A percentile compares a stretch with the other conserved stretches of the same genome.
These are phyloP conservation scores for Xylaria arbuscula DNA, from an alignment of 2,329 filamentous ascomycete genomes.

Conservation along the genomic window DNA sequence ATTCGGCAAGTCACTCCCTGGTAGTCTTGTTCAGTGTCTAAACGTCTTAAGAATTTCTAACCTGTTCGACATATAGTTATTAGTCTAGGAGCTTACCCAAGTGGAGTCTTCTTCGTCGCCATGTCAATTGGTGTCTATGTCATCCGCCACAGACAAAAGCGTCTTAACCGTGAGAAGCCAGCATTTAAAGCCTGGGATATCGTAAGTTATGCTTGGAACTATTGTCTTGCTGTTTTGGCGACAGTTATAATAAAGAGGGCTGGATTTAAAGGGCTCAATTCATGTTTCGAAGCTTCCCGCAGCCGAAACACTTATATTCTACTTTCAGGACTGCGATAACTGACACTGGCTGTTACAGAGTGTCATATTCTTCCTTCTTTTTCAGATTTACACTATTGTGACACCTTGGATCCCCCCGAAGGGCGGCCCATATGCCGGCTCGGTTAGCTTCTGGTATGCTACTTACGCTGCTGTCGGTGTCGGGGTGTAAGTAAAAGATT, in stretches of 20 bases:
- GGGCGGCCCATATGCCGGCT: slow-evolving; percentile 67
- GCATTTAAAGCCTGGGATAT: slow-evolving; percentile 70
- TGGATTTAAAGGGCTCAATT: too few species aligned
- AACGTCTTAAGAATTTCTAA: slow-evolving; percentile 23
- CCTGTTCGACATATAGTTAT: slow-evolving; percentile 58
- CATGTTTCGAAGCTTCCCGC: background rate
- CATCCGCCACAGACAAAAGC: slow-evolving; percentile 65
- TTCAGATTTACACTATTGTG: slow-evolving; percentile 71
- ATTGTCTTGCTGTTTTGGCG: background rate
- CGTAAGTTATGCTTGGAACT: background rate
- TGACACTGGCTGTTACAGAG: slow-evolving; percentile 42
- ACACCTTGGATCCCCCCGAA: slow-evolving; percentile 79
- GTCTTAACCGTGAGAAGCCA: slow-evolving; percentile 59
- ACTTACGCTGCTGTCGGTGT: slow-evolving; percentile 75
- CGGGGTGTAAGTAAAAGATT: slow-evolving; percentile 65
- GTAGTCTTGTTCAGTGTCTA: background rate
- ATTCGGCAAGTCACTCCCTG: slow-evolving; percentile 57
- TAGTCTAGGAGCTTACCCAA: slow-evolving; percentile 68
- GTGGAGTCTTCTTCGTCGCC: slow-evolving; percentile 66
- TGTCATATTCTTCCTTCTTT: slow-evolving; percentile 68
- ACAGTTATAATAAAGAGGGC: background rate
- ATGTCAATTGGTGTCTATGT: slow-evolving; percentile 68
- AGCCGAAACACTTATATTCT: background rate
- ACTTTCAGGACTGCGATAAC: background rate
- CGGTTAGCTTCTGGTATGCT: slow-evolving; percentile 79